Evolutionary conservation across 2,329 filamentous ascomycete species (phyloP), one percentile per base, ranked within the genome.

Genomic region (Decorospora gaudefroyi): DNA sequence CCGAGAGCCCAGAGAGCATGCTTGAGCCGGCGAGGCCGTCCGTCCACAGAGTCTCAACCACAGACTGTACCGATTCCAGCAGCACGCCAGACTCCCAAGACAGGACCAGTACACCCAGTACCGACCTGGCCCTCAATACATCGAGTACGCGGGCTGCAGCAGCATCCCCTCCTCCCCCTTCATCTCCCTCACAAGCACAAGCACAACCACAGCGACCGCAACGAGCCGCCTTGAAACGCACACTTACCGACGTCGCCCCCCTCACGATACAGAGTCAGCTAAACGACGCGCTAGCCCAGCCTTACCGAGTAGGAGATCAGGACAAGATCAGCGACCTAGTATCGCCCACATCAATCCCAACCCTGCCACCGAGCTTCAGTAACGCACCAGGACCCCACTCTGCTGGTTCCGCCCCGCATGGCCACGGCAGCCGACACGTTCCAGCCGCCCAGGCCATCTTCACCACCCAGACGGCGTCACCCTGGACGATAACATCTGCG

Each of bases 371-470:
- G 9, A 59, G 56, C 21, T 59, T 72, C 42, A 64, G 67, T 48
- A 56, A 54, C 43, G 51, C 55, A 17, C 52, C 58, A 53, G 73
- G 53, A 31, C 61, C 64, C 40, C 58, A 72, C 57, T 61, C 52
- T 56, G 64, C 58, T 39, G 72, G 72, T 12, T 66, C 72, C 26
- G 74, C 73, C 25, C 75, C 76, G n/a, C 92, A 96, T 69, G 87
- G 87, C 6, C 91, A 96, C 71, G 87, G 89, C 45, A 93, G 88
- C 61, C 84, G 93, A 69, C 96, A 90, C 84, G 85, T 88, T 10
- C 90, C 90, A 6, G 88, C 90, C 28, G 88, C 92, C 4, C 93
- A 99, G 69, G 93, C 93, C 39, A 96, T 99, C 44, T 99, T 99
- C 68, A 95, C 92, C 6, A 99, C 93, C n/a, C 89, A 95, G 70